Conservation (phyloP, 192 early-diverging fungal species). For the Coemansia guatemalensis region DNA sequence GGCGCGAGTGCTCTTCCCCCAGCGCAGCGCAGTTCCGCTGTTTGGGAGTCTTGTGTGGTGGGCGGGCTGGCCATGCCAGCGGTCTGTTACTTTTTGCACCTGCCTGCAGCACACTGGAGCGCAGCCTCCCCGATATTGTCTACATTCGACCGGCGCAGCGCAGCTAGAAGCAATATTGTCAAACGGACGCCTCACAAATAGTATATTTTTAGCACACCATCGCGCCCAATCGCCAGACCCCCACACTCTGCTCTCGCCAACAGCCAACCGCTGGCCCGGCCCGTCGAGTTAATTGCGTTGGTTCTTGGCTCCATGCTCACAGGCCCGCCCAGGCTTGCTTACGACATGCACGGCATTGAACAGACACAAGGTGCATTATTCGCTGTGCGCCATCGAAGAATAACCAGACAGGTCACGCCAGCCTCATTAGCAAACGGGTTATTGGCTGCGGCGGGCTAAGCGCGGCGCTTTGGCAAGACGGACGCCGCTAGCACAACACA, state of each 20-base stretch:
- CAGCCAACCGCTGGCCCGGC: background rate
- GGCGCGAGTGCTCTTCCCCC: background rate
- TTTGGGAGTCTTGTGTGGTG: background rate
- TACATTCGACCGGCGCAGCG: background rate
- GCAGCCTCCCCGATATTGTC: background rate
- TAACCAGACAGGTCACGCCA: background rate
- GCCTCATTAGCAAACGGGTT: background rate
- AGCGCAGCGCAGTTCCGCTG: background rate
- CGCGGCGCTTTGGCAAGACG: background rate
- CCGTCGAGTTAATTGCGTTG: background rate
- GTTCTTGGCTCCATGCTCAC: background rate
- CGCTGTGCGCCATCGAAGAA: background rate
- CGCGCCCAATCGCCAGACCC: background rate
- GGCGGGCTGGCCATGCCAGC: background rate
- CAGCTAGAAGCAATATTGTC: background rate
- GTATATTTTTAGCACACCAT: background rate
- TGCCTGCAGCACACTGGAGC: background rate
- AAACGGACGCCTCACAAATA: background rate
- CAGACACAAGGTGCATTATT: background rate
- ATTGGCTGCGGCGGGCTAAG: background rate
- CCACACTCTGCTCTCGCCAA: background rate
- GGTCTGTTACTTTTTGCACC: background rate
- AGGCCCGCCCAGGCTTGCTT: background rate
- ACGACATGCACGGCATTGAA: background rate
- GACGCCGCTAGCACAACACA: background rate